Base-by-base conservation (phyloP, 1,139 yeast species). In the Blastobotrys serpentis region DNA sequence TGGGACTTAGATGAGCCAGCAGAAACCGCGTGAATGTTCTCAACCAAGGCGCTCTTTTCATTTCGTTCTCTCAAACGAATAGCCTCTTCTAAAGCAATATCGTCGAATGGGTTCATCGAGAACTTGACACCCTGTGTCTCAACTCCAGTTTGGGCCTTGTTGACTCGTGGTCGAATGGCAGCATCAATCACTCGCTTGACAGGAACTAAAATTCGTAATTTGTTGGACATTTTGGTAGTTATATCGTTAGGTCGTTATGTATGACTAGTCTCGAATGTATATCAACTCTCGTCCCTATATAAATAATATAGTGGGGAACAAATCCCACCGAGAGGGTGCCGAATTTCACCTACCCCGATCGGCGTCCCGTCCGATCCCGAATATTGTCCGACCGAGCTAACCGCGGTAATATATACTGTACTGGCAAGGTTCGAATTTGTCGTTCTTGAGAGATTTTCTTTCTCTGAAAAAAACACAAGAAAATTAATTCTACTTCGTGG, bases 91-190 rank as follows among this genome's bases (percentile, higher is more conserved):
- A 78, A 73, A 13, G 98, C 98, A 65, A 92, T 92, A 69, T 92
- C 98, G 71, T 96, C 94, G 70, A 92, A 92, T 49, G 98, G 98
- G 68, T 92, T 92, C 69, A 92, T 88, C 64, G 90, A 81, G 75
- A 85, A 89, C 72, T 90, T 90, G 59, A 88, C 89, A 49, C 97
- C 97, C 57, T 86, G 81, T 50, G 92, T 83, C 61, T 89, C 96
- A 47, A 92, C 83, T 2, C 94, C 96, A 10, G 89, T 84, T 51
- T 81, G 81, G 13, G 95, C 74, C 69, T 87, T 83, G 73, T 89
- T 90, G 69, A 92, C 86, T 62, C 97, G 79, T 43, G 98, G 98
- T 69, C 86, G 86, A 61, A 90, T 79, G 22, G 96, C 96, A 54
- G 86, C 86, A 69, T 92, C 98, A 64, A 92, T 85, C 48, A 90